These are phyloP conservation scores for Aspergillus sclerotiicarbonarius DNA, from an alignment of 495 filamentous ascomycete genomes.

Conservation along the genomic window DNA sequence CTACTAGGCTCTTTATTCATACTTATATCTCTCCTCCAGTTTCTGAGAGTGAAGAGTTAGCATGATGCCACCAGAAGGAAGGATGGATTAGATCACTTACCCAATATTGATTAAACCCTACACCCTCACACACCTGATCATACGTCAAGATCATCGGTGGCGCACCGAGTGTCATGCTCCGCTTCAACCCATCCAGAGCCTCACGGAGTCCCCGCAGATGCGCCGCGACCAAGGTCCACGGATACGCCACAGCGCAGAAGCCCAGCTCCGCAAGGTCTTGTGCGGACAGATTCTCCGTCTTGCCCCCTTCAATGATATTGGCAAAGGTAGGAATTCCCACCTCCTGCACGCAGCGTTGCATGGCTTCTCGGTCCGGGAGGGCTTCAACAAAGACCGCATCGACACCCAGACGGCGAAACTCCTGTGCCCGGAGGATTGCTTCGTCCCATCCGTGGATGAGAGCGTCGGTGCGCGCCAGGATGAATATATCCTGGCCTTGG, in stretches of 20 bases:
- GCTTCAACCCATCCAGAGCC: constrained; percentile 36
- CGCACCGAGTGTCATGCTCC: constrained; percentile 25
- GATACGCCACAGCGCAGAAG: constrained; percentile 39
- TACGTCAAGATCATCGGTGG: constrained; percentile 37
- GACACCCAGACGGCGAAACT: constrained; percentile 36
- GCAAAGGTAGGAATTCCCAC: constrained; percentile 37
- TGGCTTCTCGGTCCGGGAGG: constrained; percentile 37
- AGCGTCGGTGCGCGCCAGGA: constrained; percentile 40
- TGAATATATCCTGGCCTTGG: constrained; percentile 40
- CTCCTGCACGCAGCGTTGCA: constrained; percentile 33
- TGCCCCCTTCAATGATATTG: constrained; percentile 46
- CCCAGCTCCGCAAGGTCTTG: constrained; percentile 37
- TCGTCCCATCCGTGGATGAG: constrained; percentile 40
- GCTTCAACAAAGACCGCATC: constrained; percentile 45
- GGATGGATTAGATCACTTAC: constrained; percentile 24
- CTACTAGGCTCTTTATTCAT: too few species aligned
- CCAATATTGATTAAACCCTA: constrained; percentile 44
- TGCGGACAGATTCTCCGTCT: constrained; percentile 41
- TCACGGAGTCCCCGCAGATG: constrained; percentile 37
- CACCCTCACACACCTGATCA: constrained; percentile 37
- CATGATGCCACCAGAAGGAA: too few species aligned
- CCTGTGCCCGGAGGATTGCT: constrained; percentile 32
- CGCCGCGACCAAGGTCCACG: constrained; percentile 42
- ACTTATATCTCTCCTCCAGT: too few species aligned
- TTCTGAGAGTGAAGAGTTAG: too few species aligned